phyloP scores from a whole-genome alignment of 768 basidiomycete genomes.

The Strobilomyces dryophilus region DNA sequence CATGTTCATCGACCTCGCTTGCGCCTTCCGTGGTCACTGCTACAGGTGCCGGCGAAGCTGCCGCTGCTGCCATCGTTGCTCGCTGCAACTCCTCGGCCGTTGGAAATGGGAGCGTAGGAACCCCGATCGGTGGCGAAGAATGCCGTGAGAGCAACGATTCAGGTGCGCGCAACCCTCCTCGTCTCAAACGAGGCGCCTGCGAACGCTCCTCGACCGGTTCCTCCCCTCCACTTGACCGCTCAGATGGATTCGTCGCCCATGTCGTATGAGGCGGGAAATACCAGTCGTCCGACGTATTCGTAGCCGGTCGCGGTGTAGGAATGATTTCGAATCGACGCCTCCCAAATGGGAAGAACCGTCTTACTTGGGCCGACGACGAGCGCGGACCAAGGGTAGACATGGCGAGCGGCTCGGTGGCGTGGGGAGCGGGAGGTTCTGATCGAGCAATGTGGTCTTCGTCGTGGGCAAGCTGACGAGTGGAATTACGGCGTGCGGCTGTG shows the following conservation, averaged over 20 bases:
- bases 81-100: constrained; percentile 21
- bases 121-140: constrained; percentile 33
- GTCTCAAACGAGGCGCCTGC: constrained; percentile 51
- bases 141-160: constrained; percentile 54
- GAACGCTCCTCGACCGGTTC: constrained; percentile 36
- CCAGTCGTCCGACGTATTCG: constrained; percentile 31
- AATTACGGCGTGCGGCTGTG: constrained; percentile 58
- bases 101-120: constrained; percentile 21
- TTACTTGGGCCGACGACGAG: constrained; percentile 24
- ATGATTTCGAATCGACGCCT: constrained; percentile 42
- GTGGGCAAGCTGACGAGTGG: constrained; percentile 33
- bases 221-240: constrained; percentile 20
- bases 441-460: constrained; percentile 23
- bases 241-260: constrained; percentile 16
- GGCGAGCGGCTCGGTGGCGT: neutral
- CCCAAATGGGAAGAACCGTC: constrained; percentile 58
- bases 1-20: constrained; percentile 16
- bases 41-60: neutral
- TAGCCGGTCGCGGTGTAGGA: constrained; percentile 28
- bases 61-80: constrained; percentile 9
- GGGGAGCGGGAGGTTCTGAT: constrained; percentile 6
- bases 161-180: constrained; percentile 63
- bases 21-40: constrained; percentile 1
- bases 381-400: constrained; percentile 12
- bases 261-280: constrained; percentile 27